phyloP scores from a whole-genome alignment of 108 stramenopile genomes.

The Skeletonema grethae region DNA sequence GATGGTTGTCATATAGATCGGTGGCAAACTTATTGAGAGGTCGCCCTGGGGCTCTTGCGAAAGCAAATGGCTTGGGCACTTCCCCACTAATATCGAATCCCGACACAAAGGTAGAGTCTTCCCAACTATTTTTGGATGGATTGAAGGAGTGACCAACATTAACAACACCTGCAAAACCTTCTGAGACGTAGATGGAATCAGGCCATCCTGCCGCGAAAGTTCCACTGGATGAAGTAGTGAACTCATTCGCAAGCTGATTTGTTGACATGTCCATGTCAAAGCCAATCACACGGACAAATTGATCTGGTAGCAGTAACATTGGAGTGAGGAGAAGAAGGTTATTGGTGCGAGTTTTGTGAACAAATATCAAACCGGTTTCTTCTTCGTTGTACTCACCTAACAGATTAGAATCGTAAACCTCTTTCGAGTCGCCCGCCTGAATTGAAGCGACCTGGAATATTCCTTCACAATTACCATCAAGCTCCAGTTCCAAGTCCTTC shows the following conservation, averaged over 20 bases:
- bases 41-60: constrained; percentile 28
- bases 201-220: constrained; percentile 40
- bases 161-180: constrained; percentile 35
- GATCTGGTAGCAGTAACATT: background rate
- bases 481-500: constrained; percentile 32
- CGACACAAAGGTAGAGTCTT: constrained; percentile 45
- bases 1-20: constrained; percentile 45
- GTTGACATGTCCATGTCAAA: constrained; percentile 39
- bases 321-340: background rate
- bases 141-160: constrained; percentile 29
- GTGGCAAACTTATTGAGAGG: constrained; percentile 49
- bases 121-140: constrained; percentile 11
- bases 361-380: background rate
- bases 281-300: constrained; percentile 36
- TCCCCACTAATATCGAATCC: constrained; percentile 37
- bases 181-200: constrained; percentile 35
- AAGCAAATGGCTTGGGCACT: constrained; percentile 23
- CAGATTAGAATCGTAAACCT: constrained; percentile 30
- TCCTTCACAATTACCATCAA: constrained; percentile 30
- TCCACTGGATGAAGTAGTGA: background rate
- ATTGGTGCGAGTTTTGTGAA: background rate
- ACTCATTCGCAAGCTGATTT: constrained; percentile 13
- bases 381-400: constrained; percentile 2
- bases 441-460: constrained; percentile 49
- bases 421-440: constrained; percentile 33